phyloP scores from a whole-genome alignment of 2,329 filamentous ascomycete species.

The Sodiomyces alkalinus region DNA sequence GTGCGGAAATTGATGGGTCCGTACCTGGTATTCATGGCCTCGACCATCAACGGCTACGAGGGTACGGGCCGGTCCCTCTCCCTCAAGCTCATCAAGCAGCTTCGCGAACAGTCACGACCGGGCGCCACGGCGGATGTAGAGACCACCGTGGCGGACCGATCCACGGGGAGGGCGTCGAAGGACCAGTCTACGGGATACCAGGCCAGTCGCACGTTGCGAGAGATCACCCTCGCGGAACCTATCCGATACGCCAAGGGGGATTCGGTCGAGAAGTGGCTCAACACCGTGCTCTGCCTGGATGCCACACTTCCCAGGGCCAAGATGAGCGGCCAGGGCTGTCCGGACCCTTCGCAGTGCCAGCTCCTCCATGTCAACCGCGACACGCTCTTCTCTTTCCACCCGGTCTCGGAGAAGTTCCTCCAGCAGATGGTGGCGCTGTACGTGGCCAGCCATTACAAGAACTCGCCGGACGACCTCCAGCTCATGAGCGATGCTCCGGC shows the following conservation, averaged over 20 bases:
- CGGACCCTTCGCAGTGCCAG: conserved; percentile 82
- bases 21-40: conserved; percentile 97
- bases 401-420: conserved; percentile 89
- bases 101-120: conserved; percentile 78
- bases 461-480: conserved; percentile 94
- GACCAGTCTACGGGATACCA: conserved; percentile 40
- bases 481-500: conserved; percentile 96
- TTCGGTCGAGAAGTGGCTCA: conserved; percentile 89
- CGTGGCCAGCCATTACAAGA: conserved; percentile 95
- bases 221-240: conserved; percentile 85
- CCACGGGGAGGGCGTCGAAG: conserved; percentile 60
- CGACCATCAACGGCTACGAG: conserved; percentile 97
- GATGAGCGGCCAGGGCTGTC: conserved; percentile 60
- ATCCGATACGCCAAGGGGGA: conserved; percentile 91
- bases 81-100: conserved; percentile 90
- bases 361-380: conserved; percentile 90
- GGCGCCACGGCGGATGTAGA: conserved; percentile 38
- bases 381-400: conserved; percentile 95
- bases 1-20: conserved; percentile 92
- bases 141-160: conserved; percentile 58
- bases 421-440: conserved; percentile 98
- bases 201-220: conserved; percentile 66
- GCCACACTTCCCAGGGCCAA: conserved; percentile 73
- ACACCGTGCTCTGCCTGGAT: conserved; percentile 83
- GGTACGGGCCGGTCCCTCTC: conserved; percentile 91